Evolutionary conservation across 2,329 filamentous ascomycete genomes (phyloP), one percentile per base, ranked within the genome.

Genomic region (Calonectria pseudoturangicola): DNA sequence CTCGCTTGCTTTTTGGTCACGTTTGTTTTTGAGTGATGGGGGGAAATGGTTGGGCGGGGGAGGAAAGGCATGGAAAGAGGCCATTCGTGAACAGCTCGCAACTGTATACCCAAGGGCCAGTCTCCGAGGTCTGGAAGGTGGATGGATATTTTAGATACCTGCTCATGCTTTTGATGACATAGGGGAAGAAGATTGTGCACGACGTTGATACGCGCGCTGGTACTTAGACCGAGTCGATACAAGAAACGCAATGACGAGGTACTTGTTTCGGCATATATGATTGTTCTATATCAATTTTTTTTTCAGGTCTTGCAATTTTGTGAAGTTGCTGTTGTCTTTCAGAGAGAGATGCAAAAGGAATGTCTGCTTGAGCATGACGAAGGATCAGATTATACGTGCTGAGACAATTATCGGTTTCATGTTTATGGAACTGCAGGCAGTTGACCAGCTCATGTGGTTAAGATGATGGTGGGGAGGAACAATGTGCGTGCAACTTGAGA

Each of bases 131-230:
- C 60, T 48, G 51, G 50, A 25, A 66, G 36, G 39, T 56, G 65
- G 74, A 73, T 76, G 76, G 70, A 76, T 51, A 71, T 71, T 72
- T 79, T 77, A 77, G 71, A 77, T 58, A 73, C 70, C 75, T 77
- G 47, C 62, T 67, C 48, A 76, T 73, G 67, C 68, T 71, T 48
- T 66, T 75, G 67, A 76, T 65, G 76, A 77, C 71, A 51, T 60
- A 65, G 56, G 69, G 60, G 33, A 48, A 63, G 25, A 64, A 71
- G 69, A 68, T 68, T 76, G 41, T 69, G 73, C 58, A 54, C 73
- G 73, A 72, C 28, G 33, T 43, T 63, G 48, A 50, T 39, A 67
- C 33, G 41, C 28, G 54, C 30, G 51, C 48, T 43, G 28, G 43
- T 70, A 66, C 65, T 50, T 70, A 70, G 71, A 72, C 39, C 27